Conservation (phyloP, 331 rosid species). For the Acacia pycnantha region DNA sequence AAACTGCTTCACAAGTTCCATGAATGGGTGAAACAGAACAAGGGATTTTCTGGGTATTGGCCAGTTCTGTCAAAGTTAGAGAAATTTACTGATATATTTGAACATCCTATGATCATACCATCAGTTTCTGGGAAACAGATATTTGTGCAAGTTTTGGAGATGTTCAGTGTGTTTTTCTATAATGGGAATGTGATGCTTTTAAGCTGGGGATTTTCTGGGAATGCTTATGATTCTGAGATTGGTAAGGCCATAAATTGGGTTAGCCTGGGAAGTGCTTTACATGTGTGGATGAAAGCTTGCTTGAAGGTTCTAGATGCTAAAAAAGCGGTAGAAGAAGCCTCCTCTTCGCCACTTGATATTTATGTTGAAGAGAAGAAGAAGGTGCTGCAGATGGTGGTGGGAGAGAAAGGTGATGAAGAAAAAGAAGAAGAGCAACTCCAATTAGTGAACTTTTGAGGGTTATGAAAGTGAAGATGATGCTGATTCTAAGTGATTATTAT, state of each 20-base stretch:
- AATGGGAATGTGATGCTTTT: conserved; percentile 41
- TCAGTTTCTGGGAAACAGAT: conserved; percentile 16
- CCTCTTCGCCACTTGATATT: not conserved
- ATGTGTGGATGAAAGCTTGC: conserved; percentile 46
- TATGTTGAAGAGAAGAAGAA: conserved; percentile 16
- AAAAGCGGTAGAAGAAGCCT: not conserved
- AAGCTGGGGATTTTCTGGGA: conserved; percentile 46
- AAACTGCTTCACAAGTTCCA: conserved; percentile 28
- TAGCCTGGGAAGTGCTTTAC: conserved; percentile 43
- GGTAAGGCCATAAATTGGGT: conserved; percentile 46
- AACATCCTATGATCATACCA: conserved; percentile 32
- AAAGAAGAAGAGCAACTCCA: not conserved
- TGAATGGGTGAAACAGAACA: conserved; percentile 28
- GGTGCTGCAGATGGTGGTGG: conserved; percentile 2
- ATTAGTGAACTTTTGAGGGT: conserved; percentile 20
- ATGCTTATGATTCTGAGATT: conserved; percentile 34
- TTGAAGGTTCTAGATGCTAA: conserved; percentile 20
- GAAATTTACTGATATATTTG: not conserved
- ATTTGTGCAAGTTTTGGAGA: conserved; percentile 16
- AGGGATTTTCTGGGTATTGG: not conserved
- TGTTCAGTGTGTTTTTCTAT: conserved; percentile 23
- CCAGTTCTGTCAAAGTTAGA: conserved; percentile 12
- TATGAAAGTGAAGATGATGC: conserved; percentile 14
- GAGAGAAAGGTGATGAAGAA: not conserved
- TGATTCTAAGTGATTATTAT: not conserved